Conservation (phyloP, 352 stramenopile species). For the Phytophthora nicotianae region DNA sequence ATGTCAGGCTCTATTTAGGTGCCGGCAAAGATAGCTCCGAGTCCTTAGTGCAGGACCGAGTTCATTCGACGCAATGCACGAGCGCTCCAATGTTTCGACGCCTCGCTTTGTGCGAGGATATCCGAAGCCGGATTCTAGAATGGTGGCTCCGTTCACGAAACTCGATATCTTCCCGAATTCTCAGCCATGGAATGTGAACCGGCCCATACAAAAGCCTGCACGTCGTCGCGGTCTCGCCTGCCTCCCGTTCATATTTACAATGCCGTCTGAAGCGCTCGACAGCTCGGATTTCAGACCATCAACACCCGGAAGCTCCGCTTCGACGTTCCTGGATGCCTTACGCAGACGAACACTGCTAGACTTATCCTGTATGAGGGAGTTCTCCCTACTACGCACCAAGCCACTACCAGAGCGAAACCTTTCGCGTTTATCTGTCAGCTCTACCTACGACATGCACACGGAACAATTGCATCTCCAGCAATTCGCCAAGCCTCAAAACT, state of each 20-base stretch:
- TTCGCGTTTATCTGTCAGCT: constrained; percentile 42
- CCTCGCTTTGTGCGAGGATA: constrained; percentile 7
- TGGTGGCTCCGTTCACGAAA: constrained; percentile 21
- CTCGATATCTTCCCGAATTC: constrained; percentile 30
- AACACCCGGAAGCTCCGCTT: constrained; percentile 6
- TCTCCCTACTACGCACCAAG: constrained; percentile 45
- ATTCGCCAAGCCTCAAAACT: constrained; percentile 8
- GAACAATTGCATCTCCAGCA: constrained; percentile 50
- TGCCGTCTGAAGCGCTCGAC: constrained; percentile 20
- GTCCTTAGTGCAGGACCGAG: not conserved
- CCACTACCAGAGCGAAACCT: constrained; percentile 47
- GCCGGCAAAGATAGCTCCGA: constrained; percentile 16
- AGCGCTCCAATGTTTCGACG: constrained; percentile 2
- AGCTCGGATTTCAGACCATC: not conserved
- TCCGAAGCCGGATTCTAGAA: constrained; percentile 2
- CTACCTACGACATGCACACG: constrained; percentile 51
- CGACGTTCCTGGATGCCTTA: constrained; percentile 38
- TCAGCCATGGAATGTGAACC: constrained; percentile 6
- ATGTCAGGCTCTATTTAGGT: constrained; percentile 8
- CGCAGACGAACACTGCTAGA: constrained; percentile 52
- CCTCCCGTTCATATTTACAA: constrained; percentile 27
- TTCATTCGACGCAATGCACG: constrained; percentile 20
- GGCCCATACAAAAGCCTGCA: not conserved
- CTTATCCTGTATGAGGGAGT: constrained; percentile 60
- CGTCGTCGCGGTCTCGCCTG: constrained; percentile 26